These are phyloP conservation scores for Euphorbia lathyris DNA, from an alignment of 345 rosid species.

Conservation along the genomic window DNA sequence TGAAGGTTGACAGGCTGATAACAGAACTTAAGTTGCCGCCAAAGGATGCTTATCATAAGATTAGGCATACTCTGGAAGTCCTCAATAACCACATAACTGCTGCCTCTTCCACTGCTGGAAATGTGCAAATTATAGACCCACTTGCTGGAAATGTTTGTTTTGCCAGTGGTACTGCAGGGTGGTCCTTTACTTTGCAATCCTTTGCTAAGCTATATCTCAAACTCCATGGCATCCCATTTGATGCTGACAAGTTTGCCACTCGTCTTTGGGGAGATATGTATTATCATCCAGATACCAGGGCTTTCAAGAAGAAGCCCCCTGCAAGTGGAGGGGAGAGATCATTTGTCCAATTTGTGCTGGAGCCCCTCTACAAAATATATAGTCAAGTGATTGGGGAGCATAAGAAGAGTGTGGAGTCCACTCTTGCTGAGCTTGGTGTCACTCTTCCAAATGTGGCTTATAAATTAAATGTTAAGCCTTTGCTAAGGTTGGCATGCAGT, in stretches of 20 bases:
- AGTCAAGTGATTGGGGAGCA: constrained; percentile 99
- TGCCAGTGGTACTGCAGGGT: constrained; percentile 91
- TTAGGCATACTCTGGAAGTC: constrained; percentile 92
- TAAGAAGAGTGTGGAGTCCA: constrained; percentile 91
- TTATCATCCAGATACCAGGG: constrained; percentile 68
- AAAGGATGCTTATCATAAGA: constrained; percentile 94
- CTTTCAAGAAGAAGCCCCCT: constrained; percentile 73
- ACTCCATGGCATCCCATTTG: constrained; percentile 91
- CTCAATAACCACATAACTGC: constrained; percentile 88
- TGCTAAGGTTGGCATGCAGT: constrained; percentile 88
- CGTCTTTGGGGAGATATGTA: constrained; percentile 94
- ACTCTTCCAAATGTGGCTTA: constrained; percentile 88
- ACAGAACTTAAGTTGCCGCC: constrained; percentile 97
- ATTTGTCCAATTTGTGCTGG: constrained; percentile 88
- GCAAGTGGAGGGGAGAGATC: constrained; percentile 87
- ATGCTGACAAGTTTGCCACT: constrained; percentile 84
- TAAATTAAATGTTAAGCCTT: constrained; percentile 86
- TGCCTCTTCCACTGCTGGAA: constrained; percentile 88
- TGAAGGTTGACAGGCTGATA: constrained; percentile 91
- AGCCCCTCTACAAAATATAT: constrained; percentile 93
- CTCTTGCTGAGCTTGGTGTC: constrained; percentile 94
- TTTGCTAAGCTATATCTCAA: constrained; percentile 87
- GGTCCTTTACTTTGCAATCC: constrained; percentile 97
- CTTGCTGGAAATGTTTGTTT: constrained; percentile 92
- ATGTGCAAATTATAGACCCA: constrained; percentile 78